A percentile compares a stretch with the other conserved stretches of the same genome.
phyloP scores from a whole-genome alignment of 2,329 filamentous ascomycete species.

The Fusarium lyarnte region DNA sequence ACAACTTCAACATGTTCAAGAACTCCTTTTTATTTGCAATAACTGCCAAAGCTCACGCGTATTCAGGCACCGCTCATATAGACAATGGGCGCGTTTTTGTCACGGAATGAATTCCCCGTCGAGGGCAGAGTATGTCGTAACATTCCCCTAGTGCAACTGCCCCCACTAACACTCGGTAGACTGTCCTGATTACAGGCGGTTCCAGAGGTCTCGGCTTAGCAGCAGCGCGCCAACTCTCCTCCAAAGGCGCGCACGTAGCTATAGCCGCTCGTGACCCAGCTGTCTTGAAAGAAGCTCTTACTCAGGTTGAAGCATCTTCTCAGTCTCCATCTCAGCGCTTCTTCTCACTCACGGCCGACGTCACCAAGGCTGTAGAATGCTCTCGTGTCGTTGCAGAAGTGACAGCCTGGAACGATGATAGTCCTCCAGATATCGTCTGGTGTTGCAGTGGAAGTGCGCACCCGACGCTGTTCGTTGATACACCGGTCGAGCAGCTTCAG shows the following conservation, averaged over 20 bases:
- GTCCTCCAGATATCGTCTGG: slow-evolving; percentile 14
- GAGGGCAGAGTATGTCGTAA: not conserved
- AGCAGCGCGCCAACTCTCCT: slow-evolving; percentile 24
- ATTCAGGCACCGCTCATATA: fast-evolving
- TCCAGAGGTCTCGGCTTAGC: slow-evolving; percentile 25
- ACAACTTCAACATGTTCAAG: slow-evolving; percentile 3
- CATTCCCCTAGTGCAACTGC: not conserved
- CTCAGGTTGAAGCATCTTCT: slow-evolving; percentile 11
- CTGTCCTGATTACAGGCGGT: slow-evolving; percentile 25
- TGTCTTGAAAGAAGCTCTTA: slow-evolving; percentile 10
- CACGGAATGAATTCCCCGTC: slow-evolving; percentile 15
- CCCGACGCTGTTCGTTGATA: slow-evolving; percentile 30
- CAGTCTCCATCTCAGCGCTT: slow-evolving; percentile 13
- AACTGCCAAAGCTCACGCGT: not conserved
- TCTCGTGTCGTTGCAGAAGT: slow-evolving; percentile 14
- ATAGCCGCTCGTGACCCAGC: slow-evolving; percentile 11
- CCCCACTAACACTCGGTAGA: not conserved
- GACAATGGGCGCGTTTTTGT: slow-evolving; percentile 11
- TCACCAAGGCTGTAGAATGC: slow-evolving; percentile 17
- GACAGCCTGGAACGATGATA: slow-evolving; percentile 15
- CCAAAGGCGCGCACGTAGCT: slow-evolving; percentile 17
- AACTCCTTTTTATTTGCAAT: not conserved
- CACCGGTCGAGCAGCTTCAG: slow-evolving; percentile 26
- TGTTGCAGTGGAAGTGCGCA: slow-evolving; percentile 32
- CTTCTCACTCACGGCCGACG: slow-evolving; percentile 12